phyloP scores from a whole-genome alignment of 2,329 filamentous ascomycete species.

The Sclerotiophoma versabilis region DNA sequence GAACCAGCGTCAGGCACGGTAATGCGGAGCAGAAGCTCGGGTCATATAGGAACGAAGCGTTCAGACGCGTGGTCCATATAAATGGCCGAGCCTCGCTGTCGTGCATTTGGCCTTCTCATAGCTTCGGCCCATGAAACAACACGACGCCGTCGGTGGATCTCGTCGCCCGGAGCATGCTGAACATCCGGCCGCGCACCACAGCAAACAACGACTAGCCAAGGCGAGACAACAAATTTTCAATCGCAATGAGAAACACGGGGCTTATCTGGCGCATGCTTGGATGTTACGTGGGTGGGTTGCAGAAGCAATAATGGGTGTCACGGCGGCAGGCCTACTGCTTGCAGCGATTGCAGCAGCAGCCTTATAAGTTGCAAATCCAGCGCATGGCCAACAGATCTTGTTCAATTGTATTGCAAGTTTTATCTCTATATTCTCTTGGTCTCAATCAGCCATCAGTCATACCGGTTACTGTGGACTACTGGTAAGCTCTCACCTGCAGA shows the following conservation, averaged over 20 bases:
- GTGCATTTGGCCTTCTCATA: slow-evolving; percentile 20
- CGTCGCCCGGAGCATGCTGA: slow-evolving; percentile 20
- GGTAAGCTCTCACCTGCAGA: slow-evolving; percentile 20
- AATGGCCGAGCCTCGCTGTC: slow-evolving; percentile 30
- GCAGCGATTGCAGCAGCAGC: slow-evolving; percentile 4
- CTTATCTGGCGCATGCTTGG: slow-evolving; percentile 38
- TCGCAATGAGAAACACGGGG: slow-evolving; percentile 30
- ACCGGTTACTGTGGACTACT: slow-evolving; percentile 6
- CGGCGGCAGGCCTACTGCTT: slow-evolving; percentile 11
- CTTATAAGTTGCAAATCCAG: slow-evolving; percentile 5
- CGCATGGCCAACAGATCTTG: slow-evolving; percentile 5
- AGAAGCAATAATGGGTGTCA: slow-evolving; percentile 30
- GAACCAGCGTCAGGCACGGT: slow-evolving; percentile 27
- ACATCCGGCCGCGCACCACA: slow-evolving; percentile 35
- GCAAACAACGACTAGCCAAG: slow-evolving; percentile 24
- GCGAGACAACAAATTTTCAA: slow-evolving; percentile 35
- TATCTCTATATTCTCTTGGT: not conserved
- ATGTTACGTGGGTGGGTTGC: slow-evolving; percentile 23
- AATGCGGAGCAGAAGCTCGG: slow-evolving; percentile 32
- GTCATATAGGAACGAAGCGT: slow-evolving; percentile 33
- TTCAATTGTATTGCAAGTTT: slow-evolving; percentile 12
- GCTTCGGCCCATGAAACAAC: slow-evolving; percentile 28
- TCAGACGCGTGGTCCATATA: slow-evolving; percentile 30
- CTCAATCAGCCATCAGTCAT: not conserved
- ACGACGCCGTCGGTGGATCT: slow-evolving; percentile 22